A percentile compares a stretch with the other conserved stretches of the same genome.
Conservation (phyloP, 1,284 basidiomycete species). For the Moniliophthora roreri region DNA sequence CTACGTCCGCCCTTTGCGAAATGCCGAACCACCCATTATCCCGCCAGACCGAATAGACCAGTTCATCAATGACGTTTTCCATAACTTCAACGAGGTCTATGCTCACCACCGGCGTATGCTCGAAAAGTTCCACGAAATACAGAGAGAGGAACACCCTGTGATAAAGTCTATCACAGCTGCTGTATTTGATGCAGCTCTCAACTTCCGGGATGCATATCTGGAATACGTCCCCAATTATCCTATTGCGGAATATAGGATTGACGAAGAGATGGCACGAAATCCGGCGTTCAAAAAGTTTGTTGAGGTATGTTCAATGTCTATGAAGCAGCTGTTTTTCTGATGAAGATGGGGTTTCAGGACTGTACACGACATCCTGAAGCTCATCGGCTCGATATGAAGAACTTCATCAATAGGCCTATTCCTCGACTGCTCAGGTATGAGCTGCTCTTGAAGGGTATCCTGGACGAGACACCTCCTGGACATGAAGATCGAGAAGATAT, state of each 20-base stretch:
- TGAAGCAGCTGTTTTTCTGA: slow-evolving; percentile 4
- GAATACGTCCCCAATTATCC: slow-evolving; percentile 94
- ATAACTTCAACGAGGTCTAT: slow-evolving; percentile 85
- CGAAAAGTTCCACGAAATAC: slow-evolving; percentile 81
- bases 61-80: slow-evolving; percentile 91
- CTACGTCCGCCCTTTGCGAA: slow-evolving; percentile 74
- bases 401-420: slow-evolving; percentile 87
- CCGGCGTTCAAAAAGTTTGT: slow-evolving; percentile 79
- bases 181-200: slow-evolving; percentile 85
- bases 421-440: slow-evolving; percentile 88
- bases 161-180: slow-evolving; percentile 86
- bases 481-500: slow-evolving; percentile 83
- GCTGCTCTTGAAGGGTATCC: slow-evolving; percentile 78
- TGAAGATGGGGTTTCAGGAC: slow-evolving; percentile 41
- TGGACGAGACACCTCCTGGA: slow-evolving; percentile 67
- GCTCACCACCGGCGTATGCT: slow-evolving; percentile 74
- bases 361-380: slow-evolving; percentile 74
- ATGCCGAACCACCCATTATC: slow-evolving; percentile 77
- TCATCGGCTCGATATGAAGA: slow-evolving; percentile 81
- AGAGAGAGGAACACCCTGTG: slow-evolving; percentile 86
- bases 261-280: slow-evolving; percentile 85
- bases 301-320: slow-evolving; percentile 43
- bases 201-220: slow-evolving; percentile 92
- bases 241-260: slow-evolving; percentile 88
- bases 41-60: slow-evolving; percentile 68